Evolutionary conservation across 345 rosid species (phyloP), one percentile per base, ranked within the genome.

Genomic region (Eucalyptus curtisii): DNA sequence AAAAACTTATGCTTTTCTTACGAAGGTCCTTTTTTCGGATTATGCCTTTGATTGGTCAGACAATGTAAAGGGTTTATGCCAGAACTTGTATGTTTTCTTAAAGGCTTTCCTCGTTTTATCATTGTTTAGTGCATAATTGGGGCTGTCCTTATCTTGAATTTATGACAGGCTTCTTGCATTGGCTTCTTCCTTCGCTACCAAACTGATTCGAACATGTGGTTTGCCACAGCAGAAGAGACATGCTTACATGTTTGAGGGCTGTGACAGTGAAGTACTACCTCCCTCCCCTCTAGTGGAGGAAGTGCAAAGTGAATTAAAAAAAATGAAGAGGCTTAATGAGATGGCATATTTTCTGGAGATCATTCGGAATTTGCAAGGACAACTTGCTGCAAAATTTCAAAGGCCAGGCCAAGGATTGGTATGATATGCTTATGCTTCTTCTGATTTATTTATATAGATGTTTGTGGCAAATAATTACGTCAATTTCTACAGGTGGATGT

Each of bases 311-410:
- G 92, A 90, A 87, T 91, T 87, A 87, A 93, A 90, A 89, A 92
- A 85, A 91, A 91, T 94, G 76, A 91, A 90, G 91, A 94, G 93
- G 92, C 95, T 98, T 91, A 85, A 87, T 90, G 98, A 95, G 88
- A 95, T 97, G 97, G 96, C 98, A 88, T 95, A 92, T 90, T 94
- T 95, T 92, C 89, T 97, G 93, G 99, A 98, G 94, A 92, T 95
- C 89, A 94, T 95, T 82, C 95, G 99, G 52, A 94, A 93, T 88
- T 90, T 97, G 91, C 99, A 98, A 90, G 88, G 91, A 90, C 97
- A 92, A 88, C 95, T 95, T 87, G 88, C 92, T 91, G 91, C 92
- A 87, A 97, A 93, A 92, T 92, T 94, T 88, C 95, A 94, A 92
- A 95, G 94, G 94, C 95, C 95, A 45, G 93, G 96, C 93, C 95